Evolutionary conservation across 139 green algal genomes (phyloP).

Genomic region (Chlamydomonas asymmetrica): DNA sequence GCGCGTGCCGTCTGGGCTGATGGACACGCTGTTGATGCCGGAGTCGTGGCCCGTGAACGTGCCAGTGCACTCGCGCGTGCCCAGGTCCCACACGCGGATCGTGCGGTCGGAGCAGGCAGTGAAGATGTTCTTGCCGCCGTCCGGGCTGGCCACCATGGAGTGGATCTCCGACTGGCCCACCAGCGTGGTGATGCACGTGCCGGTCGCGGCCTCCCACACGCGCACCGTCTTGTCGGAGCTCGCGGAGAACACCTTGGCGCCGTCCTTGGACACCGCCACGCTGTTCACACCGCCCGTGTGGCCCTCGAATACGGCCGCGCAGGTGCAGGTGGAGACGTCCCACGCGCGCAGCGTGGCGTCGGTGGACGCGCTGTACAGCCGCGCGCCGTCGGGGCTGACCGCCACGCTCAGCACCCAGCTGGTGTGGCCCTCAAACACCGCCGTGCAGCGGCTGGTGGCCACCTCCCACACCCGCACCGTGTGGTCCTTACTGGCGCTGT

Average conservation of each 20-base stretch:
- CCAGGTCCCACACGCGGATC: constrained; percentile 33
- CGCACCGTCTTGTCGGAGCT: constrained; percentile 30
- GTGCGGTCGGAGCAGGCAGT: constrained; percentile 23
- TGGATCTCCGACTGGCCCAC: constrained; percentile 35
- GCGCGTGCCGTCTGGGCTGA: neutral
- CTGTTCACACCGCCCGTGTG: too few species aligned
- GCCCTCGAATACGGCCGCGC: too few species aligned
- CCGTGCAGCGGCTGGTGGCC: constrained; percentile 22
- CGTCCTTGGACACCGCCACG: too few species aligned
- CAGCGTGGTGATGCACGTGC: constrained; percentile 4
- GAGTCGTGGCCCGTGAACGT: neutral
- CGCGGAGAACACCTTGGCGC: constrained; percentile 22
- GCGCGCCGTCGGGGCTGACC: constrained; percentile 15
- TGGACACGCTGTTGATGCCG: neutral
- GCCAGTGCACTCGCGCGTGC: neutral
- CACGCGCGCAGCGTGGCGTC: constrained; percentile 23
- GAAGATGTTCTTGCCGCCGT: constrained; percentile 19
- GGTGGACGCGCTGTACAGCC: constrained; percentile 3
- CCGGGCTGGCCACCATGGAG: constrained; percentile 12
- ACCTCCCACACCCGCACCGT: constrained; percentile 39
- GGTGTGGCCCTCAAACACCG: constrained; percentile 20
- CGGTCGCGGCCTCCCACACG: constrained; percentile 23
- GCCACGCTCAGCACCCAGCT: constrained; percentile 13
- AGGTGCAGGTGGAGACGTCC: too few species aligned
- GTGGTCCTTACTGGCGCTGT: constrained; percentile 13